Evolutionary conservation across 2,329 filamentous ascomycete species (phyloP), one percentile per base, ranked within the genome.

Genomic region (Ophiostoma fasciatum): DNA sequence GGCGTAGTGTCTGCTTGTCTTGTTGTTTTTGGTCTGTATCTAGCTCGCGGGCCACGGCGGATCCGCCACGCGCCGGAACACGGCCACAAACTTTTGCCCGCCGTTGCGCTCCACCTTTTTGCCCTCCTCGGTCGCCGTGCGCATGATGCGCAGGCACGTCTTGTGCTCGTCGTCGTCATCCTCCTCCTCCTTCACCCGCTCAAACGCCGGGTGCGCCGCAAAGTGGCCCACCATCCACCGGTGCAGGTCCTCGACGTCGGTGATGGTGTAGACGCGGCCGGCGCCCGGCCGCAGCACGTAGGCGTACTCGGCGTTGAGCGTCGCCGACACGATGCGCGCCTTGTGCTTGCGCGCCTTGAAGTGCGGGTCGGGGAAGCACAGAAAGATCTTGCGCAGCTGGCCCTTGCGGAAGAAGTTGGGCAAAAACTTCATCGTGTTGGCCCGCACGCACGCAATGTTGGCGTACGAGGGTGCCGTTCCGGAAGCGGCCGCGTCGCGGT

Each of bases 381-480:
- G 82, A 57, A 98, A 98, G 52, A 96, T 82, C 53, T 92, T 92
- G 44, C 69, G 72, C 12, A 98, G 72, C 54, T 94, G 87, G 12
- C 61, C 66, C 50, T 78, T 81, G 37, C 60, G 63, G 65, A 98
- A 96, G 66, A 94, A 94, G 54, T 98, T 96, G 43, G 92, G 88
- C n/a, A 98, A 65, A 58, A 96, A 98, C 56, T 98, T 98, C 90
- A 98, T 98, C 5, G 84, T 83, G 62, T 98, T 98, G 46, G 83
- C 82, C 43, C 90, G 78, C 32, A 98, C 64, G 52, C 84, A 92
- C 23, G 81, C 77, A 36, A 88, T 78, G 55, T 98, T 98, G 52
- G 92, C 79, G 56, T 84, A 96, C 3, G 23, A 5, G 11, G 23
- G 23, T 10, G 23, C 11, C 23, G 23, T 10, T 10, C 23, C 10